phyloP scores from a whole-genome alignment of 148 eudicot genomes.

The Vaccinium vitisidaea region DNA sequence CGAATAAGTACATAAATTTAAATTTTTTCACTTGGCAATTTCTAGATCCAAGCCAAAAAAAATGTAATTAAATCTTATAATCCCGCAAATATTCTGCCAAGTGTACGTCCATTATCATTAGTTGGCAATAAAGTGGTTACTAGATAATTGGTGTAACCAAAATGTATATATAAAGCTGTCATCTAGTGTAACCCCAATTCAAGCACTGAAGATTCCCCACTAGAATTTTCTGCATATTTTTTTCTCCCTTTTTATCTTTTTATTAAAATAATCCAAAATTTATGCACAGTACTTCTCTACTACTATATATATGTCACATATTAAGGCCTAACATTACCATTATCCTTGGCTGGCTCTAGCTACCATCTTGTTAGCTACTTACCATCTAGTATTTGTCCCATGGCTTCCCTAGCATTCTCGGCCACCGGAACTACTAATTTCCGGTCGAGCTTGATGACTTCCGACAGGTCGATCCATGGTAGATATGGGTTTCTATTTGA shows the following conservation, averaged over 20 bases:
- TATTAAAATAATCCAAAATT: background rate
- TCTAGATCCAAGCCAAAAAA: background rate
- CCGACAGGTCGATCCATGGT: background rate
- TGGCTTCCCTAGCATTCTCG: conserved; percentile 39
- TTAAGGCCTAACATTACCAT: background rate
- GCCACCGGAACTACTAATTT: conserved; percentile 14
- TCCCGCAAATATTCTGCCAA: background rate
- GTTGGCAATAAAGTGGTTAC: background rate
- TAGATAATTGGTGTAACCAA: background rate
- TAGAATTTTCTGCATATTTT: background rate
- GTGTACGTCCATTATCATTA: background rate
- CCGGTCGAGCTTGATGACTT: conserved; percentile 10
- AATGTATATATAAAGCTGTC: conserved; percentile 20
- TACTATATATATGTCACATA: background rate
- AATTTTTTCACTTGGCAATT: background rate
- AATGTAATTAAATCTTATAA: background rate
- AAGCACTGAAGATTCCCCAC: conserved; percentile 38
- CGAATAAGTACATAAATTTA: background rate
- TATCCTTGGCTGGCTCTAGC: too few relatives aligned
- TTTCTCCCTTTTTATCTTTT: background rate
- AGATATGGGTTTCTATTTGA: conserved; percentile 15
- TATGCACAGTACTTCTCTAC: background rate
- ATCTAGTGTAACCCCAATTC: conserved; percentile 28
- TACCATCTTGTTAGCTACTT: background rate
- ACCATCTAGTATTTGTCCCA: background rate